A percentile compares a stretch with the other conserved stretches of the same genome.
Evolutionary conservation across 2,329 filamentous ascomycete species (phyloP).

Genomic region (Cordyceps farinosa): DNA sequence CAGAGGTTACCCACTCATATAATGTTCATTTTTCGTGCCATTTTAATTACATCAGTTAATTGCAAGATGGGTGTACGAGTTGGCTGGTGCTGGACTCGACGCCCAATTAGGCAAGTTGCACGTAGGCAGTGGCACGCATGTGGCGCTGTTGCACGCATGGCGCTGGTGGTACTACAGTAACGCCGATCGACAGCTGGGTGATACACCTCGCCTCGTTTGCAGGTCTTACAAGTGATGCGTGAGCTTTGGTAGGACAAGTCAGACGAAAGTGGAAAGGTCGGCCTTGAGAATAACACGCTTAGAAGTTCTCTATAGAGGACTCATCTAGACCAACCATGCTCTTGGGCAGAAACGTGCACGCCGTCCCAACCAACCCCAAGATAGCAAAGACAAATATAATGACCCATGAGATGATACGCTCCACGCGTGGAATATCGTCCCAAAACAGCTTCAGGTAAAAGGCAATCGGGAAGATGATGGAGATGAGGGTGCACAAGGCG

Average conservation of each 20-base stretch:
- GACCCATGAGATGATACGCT: slow-evolving; percentile 64
- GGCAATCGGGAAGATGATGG: slow-evolving; percentile 79
- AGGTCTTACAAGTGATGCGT: not conserved
- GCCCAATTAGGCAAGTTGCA: slow-evolving; percentile 1
- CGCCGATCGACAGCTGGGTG: not conserved
- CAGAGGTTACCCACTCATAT: slow-evolving; percentile 65
- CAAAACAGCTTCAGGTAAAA: slow-evolving; percentile 92
- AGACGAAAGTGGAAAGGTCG: not conserved
- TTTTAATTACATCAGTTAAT: not conserved
- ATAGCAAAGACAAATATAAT: slow-evolving; percentile 66
- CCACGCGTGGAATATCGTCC: slow-evolving; percentile 59
- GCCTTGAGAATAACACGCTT: not conserved
- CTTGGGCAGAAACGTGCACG: slow-evolving; percentile 85
- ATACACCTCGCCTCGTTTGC: not conserved
- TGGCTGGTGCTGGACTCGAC: too few relatives aligned
- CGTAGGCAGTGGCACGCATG: not conserved
- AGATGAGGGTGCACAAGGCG: slow-evolving; percentile 89
- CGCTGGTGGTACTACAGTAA: not conserved
- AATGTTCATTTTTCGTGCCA: not conserved
- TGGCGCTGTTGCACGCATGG: too few relatives aligned
- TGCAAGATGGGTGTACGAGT: too few relatives aligned
- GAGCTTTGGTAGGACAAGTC: not conserved
- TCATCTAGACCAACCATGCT: slow-evolving; percentile 53
- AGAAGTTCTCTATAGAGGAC: not conserved
- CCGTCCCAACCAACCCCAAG: slow-evolving; percentile 73